Conservation (phyloP, 805 yeast species). For the Ogataea trehaloabstinens region DNA sequence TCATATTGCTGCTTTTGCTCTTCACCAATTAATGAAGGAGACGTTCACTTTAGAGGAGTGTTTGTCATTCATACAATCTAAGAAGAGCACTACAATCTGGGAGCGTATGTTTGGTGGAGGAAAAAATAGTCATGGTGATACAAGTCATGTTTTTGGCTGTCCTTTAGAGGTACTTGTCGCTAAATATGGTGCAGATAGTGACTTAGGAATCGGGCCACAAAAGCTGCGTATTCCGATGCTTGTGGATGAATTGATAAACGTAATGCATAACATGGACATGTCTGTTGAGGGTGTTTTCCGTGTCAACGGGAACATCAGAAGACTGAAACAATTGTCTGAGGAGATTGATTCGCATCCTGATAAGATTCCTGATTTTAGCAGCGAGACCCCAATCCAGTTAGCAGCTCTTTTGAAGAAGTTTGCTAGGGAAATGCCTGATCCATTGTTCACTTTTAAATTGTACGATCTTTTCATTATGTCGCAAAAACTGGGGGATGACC, state of each 20-base stretch:
- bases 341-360: conserved; percentile 72
- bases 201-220: conserved; percentile 79
- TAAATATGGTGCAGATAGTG: conserved; percentile 77
- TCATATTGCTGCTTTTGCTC: conserved; percentile 56
- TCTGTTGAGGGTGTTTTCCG: conserved; percentile 96
- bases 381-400: conserved; percentile 83
- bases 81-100: conserved; percentile 49
- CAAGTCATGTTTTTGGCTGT: conserved; percentile 66
- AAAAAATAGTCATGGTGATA: conserved; percentile 3
- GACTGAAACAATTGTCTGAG: conserved; percentile 69
- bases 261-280: conserved; percentile 87
- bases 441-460: conserved; percentile 72
- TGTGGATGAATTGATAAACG: conserved; percentile 79
- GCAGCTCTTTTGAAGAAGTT: conserved; percentile 92
- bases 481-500: conserved; percentile 48
- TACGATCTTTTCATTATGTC: conserved; percentile 78
- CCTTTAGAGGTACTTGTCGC: conserved; percentile 67
- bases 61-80: conserved; percentile 39
- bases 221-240: conserved; percentile 79
- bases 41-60: conserved; percentile 39
- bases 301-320: conserved; percentile 90
- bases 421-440: conserved; percentile 89
- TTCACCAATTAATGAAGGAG: conserved; percentile 33
- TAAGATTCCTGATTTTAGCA: conserved; percentile 62
- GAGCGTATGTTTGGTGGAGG: conserved; percentile 40